A percentile compares a stretch with the other conserved stretches of the same genome.
Evolutionary conservation across 805 yeast genomes (phyloP).

Genomic region (Ogataea salicorniae): DNA sequence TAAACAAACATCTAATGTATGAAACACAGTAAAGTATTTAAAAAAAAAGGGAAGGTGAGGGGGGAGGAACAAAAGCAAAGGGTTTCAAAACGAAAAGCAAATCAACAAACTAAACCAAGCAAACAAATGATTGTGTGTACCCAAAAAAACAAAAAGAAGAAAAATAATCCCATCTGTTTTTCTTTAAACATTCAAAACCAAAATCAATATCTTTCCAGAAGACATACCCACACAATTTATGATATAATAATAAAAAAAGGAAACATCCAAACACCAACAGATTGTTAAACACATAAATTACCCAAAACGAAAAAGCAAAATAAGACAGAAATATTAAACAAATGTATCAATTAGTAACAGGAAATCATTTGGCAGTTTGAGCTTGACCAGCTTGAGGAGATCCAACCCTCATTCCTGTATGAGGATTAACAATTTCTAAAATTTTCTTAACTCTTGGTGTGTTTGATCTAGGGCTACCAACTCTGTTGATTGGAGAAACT

Average conservation of each 20-base stretch:
- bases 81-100: no score
- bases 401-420: constrained; percentile 49
- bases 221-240: no score
- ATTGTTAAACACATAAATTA: neutral
- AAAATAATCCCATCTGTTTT: no score
- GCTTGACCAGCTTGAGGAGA: constrained; percentile 38
- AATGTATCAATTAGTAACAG: neutral
- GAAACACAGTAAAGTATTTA: no score
- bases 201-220: no score
- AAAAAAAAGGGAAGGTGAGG: no score
- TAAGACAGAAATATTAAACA: neutral
- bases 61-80: no score
- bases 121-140: no score
- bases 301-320: neutral
- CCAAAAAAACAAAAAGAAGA: no score
- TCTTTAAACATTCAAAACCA: no score
- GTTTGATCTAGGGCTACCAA: constrained; percentile 8
- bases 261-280: neutral
- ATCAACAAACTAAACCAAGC: no score
- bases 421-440: constrained; percentile 59
- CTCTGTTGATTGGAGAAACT: constrained; percentile 4
- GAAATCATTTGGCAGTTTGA: constrained; percentile 1
- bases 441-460: constrained; percentile 58
- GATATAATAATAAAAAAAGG: neutral
- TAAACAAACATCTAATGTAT: no score